Percentiles rank a stretch among this genome's conserved stretches.
These are phyloP conservation scores for Protomyces inouyei DNA, from an alignment of 1,139 yeast species.

Conservation along the genomic window DNA sequence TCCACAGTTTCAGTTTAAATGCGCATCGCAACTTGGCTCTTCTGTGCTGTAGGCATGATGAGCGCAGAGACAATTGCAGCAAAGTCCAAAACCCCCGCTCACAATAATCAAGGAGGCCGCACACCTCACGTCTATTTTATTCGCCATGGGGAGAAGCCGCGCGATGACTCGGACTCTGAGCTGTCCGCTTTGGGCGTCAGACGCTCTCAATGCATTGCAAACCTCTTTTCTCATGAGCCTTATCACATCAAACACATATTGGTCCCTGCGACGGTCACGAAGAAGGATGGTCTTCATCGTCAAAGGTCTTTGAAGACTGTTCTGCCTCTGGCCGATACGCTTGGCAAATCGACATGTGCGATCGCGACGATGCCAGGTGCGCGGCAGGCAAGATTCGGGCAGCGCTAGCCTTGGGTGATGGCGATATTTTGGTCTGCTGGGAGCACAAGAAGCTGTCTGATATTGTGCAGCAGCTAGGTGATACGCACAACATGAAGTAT, in stretches of 20 bases:
- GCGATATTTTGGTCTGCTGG: slow-evolving; percentile 19
- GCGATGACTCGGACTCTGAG: not conserved
- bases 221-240: not conserved
- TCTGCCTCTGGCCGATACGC: slow-evolving; percentile 1
- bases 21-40: no score
- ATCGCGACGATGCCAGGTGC: not conserved
- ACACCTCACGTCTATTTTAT: slow-evolving; percentile 3
- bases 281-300: not conserved
- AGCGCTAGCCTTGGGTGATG: not conserved
- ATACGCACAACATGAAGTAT: not conserved
- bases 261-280: slow-evolving; percentile 1
- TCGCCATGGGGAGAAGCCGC: slow-evolving; percentile 23
- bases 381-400: not conserved
- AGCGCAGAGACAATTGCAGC: no score
- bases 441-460: slow-evolving; percentile 12
- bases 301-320: slow-evolving; percentile 4
- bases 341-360: slow-evolving; percentile 3
- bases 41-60: no score
- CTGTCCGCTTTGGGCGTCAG: not conserved
- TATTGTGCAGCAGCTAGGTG: slow-evolving; percentile 4
- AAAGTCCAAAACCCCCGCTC: no score
- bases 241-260: slow-evolving; percentile 13
- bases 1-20: no score
- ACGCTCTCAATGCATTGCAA: slow-evolving; percentile 8
- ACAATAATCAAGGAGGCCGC: not conserved